A percentile compares a stretch with the other conserved stretches of the same genome.
phyloP scores from a whole-genome alignment of 129 eudicot species.

The Smallanthus sonchifolius region DNA sequence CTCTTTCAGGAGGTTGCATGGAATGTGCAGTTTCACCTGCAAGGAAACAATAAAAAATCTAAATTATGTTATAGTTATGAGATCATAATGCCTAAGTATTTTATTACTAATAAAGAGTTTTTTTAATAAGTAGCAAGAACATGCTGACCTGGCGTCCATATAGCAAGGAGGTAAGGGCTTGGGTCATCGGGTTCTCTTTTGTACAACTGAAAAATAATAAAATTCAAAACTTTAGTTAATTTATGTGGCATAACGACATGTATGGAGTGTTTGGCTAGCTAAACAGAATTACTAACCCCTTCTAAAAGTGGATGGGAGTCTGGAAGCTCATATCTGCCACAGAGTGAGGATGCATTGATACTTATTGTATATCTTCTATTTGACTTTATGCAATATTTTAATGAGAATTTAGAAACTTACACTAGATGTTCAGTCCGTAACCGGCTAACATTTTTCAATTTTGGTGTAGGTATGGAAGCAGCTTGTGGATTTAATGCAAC shows the following conservation, averaged over 20 bases:
- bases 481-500: slow-evolving; percentile 63
- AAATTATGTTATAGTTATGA: neutral
- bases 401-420: slow-evolving; percentile 41
- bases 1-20: slow-evolving; percentile 68
- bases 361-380: neutral
- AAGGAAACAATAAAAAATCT: neutral
- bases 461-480: slow-evolving; percentile 77
- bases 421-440: slow-evolving; percentile 96
- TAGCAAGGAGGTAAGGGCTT: slow-evolving; percentile 91
- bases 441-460: slow-evolving; percentile 79
- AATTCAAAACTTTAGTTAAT: slow-evolving; percentile 9
- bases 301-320: slow-evolving; percentile 73
- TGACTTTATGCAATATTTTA: neutral
- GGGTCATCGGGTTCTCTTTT: slow-evolving; percentile 86
- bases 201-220: slow-evolving; percentile 52
- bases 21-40: slow-evolving; percentile 69
- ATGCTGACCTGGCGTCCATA: slow-evolving; percentile 92
- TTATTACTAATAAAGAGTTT: neutral
- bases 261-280: neutral
- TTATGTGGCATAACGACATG: neutral
- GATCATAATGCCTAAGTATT: neutral
- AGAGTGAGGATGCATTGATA: slow-evolving; percentile 11
- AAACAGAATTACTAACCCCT: slow-evolving; percentile 50
- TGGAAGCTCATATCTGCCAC: slow-evolving; percentile 90
- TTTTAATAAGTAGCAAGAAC: neutral